A percentile compares a stretch with the other conserved stretches of the same genome.
These are phyloP conservation scores for Cryptococcus floricola DNA, from an alignment of 1,284 basidiomycete genomes.

Conservation along the genomic window DNA sequence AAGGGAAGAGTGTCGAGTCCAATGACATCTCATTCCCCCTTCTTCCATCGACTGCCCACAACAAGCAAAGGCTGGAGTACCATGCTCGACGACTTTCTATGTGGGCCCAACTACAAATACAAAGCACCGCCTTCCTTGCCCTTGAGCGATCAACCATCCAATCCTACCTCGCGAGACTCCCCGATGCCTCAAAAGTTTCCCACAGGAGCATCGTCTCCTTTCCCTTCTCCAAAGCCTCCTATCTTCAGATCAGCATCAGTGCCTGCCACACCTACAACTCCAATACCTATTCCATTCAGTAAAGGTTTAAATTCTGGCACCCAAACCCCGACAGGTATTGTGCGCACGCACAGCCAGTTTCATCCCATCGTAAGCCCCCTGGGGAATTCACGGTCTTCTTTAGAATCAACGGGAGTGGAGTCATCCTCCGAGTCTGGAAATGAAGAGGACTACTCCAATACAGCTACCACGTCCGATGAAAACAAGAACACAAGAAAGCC, in stretches of 20 bases:
- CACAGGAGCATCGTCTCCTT: background rate
- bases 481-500: background rate
- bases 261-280: conserved; percentile 8
- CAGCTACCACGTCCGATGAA: background rate
- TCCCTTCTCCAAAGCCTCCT: conserved; percentile 5
- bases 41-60: conserved; percentile 6
- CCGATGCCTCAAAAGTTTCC: conserved; percentile 3
- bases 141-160: conserved; percentile 1
- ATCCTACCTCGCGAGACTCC: conserved; percentile 11
- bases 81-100: conserved; percentile 34
- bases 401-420: conserved; percentile 6
- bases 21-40: conserved; percentile 17
- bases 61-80: background rate
- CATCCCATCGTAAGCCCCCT: conserved; percentile 18
- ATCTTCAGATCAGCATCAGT: conserved; percentile 13
- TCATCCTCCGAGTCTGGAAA: conserved; percentile 5
- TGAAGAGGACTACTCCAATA: conserved; percentile 6
- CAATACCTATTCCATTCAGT: conserved; percentile 5
- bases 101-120: conserved; percentile 16
- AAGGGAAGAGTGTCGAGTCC: conserved; percentile 8
- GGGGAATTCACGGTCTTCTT: conserved; percentile 20
- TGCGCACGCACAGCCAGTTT: background rate
- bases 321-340: background rate
- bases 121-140: conserved; percentile 5
- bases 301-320: background rate